These are phyloP conservation scores for Termitomyces sp. DNA, from an alignment of 768 basidiomycete genomes.

Conservation along the genomic window DNA sequence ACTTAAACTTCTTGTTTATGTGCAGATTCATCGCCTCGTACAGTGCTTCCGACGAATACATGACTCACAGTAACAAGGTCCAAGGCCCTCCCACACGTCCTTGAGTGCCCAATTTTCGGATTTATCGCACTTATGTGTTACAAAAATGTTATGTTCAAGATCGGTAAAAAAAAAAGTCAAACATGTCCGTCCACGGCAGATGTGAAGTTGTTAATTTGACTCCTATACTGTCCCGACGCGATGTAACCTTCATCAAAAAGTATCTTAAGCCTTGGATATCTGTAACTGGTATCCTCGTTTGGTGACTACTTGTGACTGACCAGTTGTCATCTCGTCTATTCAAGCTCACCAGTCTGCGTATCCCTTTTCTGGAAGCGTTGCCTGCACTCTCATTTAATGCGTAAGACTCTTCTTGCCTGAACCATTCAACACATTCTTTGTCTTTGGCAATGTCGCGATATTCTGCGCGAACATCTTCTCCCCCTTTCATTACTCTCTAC, in stretches of 20 bases:
- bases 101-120: not conserved
- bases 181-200: not conserved
- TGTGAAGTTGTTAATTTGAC: not conserved
- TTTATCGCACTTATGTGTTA: not conserved
- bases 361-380: not conserved
- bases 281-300: not conserved
- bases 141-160: not conserved
- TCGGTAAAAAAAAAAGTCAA: constrained; percentile 2
- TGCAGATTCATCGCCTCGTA: constrained; percentile 3
- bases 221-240: constrained; percentile 1
- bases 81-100: not conserved
- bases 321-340: constrained; percentile 1
- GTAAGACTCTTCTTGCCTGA: not conserved
- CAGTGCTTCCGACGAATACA: not conserved
- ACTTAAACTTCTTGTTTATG: not conserved
- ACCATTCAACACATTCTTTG: not conserved
- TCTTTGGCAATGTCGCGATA: constrained; percentile 15
- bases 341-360: too few species aligned
- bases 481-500: constrained; percentile 59
- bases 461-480: constrained; percentile 17
- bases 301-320: constrained; percentile 13
- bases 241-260: not conserved
- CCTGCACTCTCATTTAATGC: constrained; percentile 5
- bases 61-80: not conserved
- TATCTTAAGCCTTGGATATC: constrained; percentile 1